Conservation (phyloP, 2,329 filamentous ascomycete species). For the Allantophomopsis lycopodina region DNA sequence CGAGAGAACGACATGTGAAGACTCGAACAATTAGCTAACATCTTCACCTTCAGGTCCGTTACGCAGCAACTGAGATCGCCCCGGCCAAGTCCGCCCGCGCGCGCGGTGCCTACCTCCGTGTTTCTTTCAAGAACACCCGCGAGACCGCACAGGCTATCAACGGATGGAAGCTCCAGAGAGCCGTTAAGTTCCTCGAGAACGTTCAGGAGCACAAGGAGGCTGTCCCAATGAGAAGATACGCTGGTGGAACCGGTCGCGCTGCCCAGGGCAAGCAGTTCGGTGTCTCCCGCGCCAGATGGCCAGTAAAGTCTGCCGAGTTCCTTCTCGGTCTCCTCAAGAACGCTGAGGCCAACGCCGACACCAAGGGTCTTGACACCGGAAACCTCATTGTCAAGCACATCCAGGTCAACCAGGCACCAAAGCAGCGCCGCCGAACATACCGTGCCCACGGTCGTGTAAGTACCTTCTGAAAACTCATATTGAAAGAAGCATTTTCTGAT, state of each 20-base stretch:
- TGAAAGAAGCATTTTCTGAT: constrained; percentile 13
- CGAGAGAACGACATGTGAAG: background rate
- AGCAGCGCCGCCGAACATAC: constrained; percentile 98
- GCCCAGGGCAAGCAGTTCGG: constrained; percentile 99
- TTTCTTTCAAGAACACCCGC: constrained; percentile 99
- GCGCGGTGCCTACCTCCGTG: constrained; percentile 96
- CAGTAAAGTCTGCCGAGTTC: constrained; percentile 98
- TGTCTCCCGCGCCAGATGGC: constrained; percentile 96
- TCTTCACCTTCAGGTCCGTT: constrained; percentile 57
- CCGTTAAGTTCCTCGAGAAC: constrained; percentile 95
- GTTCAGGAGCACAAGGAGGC: constrained; percentile 95
- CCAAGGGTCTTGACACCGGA: constrained; percentile 93
- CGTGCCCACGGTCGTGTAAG: constrained; percentile 99
- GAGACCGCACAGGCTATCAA: constrained; percentile 99
- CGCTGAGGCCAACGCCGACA: constrained; percentile 91
- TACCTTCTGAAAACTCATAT: constrained; percentile 20
- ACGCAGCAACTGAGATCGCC: constrained; percentile 83
- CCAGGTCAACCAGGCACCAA: constrained; percentile 99
- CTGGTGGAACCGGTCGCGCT: constrained; percentile 86
- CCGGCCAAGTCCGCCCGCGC: constrained; percentile 90
- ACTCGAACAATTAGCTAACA: background rate
- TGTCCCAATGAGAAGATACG: constrained; percentile 95
- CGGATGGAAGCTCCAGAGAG: constrained; percentile 94
- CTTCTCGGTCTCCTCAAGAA: constrained; percentile 95
- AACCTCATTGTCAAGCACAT: constrained; percentile 99